phyloP scores from a whole-genome alignment of 2,329 filamentous ascomycete genomes.

The Mariannaea elegans region DNA sequence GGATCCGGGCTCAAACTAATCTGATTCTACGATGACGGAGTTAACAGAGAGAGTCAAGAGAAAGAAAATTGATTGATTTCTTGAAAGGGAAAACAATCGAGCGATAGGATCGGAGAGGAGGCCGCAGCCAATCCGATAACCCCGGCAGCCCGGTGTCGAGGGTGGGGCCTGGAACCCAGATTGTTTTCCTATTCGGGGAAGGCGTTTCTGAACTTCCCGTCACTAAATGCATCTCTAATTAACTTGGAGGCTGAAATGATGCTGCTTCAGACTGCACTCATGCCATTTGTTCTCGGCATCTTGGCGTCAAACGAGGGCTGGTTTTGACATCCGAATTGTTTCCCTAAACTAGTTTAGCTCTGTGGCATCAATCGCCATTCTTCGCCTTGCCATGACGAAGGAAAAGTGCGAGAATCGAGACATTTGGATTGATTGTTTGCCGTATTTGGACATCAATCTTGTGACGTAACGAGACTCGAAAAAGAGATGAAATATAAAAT shows the following conservation, averaged over 20 bases:
- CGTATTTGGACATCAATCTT: constrained; percentile 8
- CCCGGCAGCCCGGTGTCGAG: constrained; percentile 7
- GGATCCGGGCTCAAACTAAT: too few relatives aligned
- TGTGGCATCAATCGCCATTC: neutral
- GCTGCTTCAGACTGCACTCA: neutral
- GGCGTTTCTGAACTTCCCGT: neutral
- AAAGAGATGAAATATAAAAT: constrained; percentile 16
- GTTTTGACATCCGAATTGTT: constrained; percentile 2
- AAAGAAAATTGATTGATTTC: constrained; percentile 20
- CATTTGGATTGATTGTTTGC: constrained; percentile 28
- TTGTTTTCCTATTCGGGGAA: constrained; percentile 39
- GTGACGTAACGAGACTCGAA: neutral
- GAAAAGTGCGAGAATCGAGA: neutral
- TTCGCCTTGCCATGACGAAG: neutral
- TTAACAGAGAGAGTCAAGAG: neutral
- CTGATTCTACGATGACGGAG: neutral
- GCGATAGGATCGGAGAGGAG: neutral
- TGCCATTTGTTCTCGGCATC: constrained; percentile 14
- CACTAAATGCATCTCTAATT: neutral
- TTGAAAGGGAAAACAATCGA: constrained; percentile 24
- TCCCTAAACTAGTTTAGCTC: constrained; percentile 12
- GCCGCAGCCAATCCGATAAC: constrained; percentile 10
- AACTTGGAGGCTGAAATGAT: neutral
- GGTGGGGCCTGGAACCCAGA: constrained; percentile 24
- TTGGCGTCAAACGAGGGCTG: neutral